phyloP scores from a whole-genome alignment of 129 eudicot species.

The Deinandra increscens region DNA sequence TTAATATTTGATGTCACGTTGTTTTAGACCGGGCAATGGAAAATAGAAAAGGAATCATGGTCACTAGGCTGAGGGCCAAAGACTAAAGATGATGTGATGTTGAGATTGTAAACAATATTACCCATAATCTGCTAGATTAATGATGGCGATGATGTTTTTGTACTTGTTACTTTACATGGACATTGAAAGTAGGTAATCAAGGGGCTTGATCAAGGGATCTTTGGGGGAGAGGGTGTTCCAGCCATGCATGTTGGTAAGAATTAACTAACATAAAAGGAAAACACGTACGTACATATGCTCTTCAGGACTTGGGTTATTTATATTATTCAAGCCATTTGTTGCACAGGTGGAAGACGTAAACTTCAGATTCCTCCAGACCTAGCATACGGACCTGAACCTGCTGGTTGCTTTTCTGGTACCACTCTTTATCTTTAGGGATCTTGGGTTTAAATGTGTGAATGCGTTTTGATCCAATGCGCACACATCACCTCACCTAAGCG shows the following conservation, averaged over 20 bases:
- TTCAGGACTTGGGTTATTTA: not conserved
- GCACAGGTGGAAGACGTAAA: conserved; percentile 82
- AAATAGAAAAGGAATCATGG: too few relatives aligned
- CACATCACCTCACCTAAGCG: too few relatives aligned
- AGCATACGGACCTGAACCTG: conserved; percentile 98
- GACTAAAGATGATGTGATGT: too few relatives aligned
- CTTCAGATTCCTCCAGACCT: conserved; percentile 85
- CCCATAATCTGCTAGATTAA: not conserved
- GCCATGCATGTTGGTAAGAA: conserved; percentile 86
- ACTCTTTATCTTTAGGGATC: not conserved
- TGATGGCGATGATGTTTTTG: too few relatives aligned
- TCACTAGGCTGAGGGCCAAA: too few relatives aligned
- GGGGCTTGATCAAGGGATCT: conserved; percentile 92
- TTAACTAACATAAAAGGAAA: not conserved
- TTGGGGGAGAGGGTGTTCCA: conserved; percentile 93
- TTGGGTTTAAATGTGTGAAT: too few relatives aligned
- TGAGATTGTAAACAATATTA: not conserved
- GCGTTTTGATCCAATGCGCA: too few relatives aligned
- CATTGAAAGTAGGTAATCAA: conserved; percentile 89
- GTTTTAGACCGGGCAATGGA: too few relatives aligned
- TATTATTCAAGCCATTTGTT: not conserved
- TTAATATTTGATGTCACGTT: too few relatives aligned
- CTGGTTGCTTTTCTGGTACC: conserved; percentile 95
- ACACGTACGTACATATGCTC: not conserved
- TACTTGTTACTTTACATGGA: too few relatives aligned